Percentiles rank a stretch among this genome's conserved stretches.
These are phyloP conservation scores for Monosporascus sp. DNA, from an alignment of 2,329 filamentous ascomycete genomes.

Conservation along the genomic window DNA sequence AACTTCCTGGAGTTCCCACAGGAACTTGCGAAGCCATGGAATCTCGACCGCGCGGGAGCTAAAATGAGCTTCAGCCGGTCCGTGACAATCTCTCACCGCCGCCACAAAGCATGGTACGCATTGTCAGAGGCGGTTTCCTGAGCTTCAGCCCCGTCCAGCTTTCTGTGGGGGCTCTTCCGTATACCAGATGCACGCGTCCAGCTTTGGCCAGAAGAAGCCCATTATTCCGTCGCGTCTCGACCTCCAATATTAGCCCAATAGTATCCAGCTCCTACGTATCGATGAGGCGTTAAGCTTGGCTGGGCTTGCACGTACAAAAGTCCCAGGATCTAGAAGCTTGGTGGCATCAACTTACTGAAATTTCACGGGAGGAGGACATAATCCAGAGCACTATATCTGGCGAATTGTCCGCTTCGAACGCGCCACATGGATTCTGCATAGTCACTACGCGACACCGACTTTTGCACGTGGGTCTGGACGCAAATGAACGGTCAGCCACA, in stretches of 20 bases:
- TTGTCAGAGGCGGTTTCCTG: no score
- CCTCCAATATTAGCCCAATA: not conserved
- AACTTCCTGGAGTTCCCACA: not conserved
- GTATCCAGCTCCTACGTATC: not conserved
- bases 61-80: not conserved
- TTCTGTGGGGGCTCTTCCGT: no score
- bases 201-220: no score
- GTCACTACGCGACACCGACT: not conserved
- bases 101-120: no score
- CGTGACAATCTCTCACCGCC: no score
- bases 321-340: not conserved
- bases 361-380: not conserved
- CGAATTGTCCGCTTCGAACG: no score
- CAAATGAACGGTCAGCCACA: not conserved
- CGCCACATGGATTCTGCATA: no score
- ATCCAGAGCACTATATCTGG: no score
- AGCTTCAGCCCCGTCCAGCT: no score
- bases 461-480: not conserved
- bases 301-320: not conserved
- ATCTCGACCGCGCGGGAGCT: not conserved
- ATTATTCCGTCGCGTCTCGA: no score
- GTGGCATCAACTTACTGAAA: not conserved
- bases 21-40: not conserved
- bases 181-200: no score
- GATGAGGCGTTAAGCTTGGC: not conserved